phyloP scores from a whole-genome alignment of 2,329 filamentous ascomycete genomes.

The Phialophora expanda region DNA sequence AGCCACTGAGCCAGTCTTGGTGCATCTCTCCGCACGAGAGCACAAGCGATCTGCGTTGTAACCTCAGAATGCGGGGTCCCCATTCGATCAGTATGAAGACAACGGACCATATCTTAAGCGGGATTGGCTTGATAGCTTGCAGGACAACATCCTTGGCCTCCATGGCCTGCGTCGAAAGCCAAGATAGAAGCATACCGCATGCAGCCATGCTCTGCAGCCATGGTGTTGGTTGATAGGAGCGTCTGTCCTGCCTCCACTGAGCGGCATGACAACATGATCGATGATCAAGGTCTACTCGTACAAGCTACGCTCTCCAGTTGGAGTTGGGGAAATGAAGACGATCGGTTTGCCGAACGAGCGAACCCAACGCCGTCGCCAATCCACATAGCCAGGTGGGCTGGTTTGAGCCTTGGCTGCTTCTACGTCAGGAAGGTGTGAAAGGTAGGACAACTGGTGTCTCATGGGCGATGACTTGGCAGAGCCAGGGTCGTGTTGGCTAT shows the following conservation, averaged over 20 bases:
- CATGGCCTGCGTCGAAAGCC: neutral
- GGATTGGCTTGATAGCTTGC: neutral
- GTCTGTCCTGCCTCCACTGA: neutral
- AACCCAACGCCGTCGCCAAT: neutral
- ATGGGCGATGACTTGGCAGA: neutral
- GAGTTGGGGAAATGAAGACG: neutral
- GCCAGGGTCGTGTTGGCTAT: neutral
- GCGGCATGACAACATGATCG: neutral
- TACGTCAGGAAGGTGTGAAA: neutral
- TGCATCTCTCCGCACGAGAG: neutral
- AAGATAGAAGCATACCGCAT: neutral
- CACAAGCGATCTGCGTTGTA: neutral
- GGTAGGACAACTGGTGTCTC: neutral
- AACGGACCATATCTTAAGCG: neutral
- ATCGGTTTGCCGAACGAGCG: neutral
- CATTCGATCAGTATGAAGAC: neutral
- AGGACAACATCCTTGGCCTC: neutral
- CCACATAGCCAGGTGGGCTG: neutral
- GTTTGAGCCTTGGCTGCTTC: neutral
- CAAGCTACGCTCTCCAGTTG: neutral
- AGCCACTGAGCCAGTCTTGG: neutral
- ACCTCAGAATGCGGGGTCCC: constrained; percentile 1
- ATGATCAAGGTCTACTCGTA: neutral
- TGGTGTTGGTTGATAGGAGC: neutral
- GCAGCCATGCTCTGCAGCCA: neutral